Evolutionary conservation across 371 early-diverging fungal genomes (phyloP).

Genomic region (Saksenaea vasiformis): DNA sequence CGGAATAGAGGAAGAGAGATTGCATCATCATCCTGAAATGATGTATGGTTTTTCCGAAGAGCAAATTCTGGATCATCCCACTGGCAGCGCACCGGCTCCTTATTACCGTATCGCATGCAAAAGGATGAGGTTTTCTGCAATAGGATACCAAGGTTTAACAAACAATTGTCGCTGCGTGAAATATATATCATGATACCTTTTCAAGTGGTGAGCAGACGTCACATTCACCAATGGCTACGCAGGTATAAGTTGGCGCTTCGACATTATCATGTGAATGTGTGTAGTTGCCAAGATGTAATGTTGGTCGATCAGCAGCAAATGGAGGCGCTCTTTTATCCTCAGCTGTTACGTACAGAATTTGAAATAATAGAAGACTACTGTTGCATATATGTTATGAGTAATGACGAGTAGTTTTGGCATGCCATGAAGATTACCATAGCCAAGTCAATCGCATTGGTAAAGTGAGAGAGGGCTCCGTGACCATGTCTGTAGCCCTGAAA

Average conservation of each 20-base stretch:
- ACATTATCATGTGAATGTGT: conserved; percentile 50
- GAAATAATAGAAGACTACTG: background rate
- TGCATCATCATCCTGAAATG: conserved; percentile 37
- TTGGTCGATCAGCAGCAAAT: conserved; percentile 13
- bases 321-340: conserved; percentile 25
- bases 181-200: conserved; percentile 25
- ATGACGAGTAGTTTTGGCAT: background rate
- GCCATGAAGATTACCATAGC: background rate
- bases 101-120: conserved; percentile 49
- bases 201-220: conserved; percentile 46
- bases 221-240: conserved; percentile 42
- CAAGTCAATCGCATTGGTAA: background rate
- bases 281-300: conserved; percentile 36
- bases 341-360: background rate
- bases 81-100: conserved; percentile 44
- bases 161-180: background rate
- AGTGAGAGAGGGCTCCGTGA: too few species aligned
- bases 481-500: too few species aligned
- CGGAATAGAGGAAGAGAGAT: conserved; percentile 42
- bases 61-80: conserved; percentile 46
- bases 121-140: conserved; percentile 46
- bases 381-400: background rate
- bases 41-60: conserved; percentile 27
- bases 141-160: background rate
- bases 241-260: conserved; percentile 41